Percentiles rank a stretch among this genome's conserved stretches.
Evolutionary conservation across 73 alveolate genomes (phyloP).

Genomic region (Paramecium primaurelia): DNA sequence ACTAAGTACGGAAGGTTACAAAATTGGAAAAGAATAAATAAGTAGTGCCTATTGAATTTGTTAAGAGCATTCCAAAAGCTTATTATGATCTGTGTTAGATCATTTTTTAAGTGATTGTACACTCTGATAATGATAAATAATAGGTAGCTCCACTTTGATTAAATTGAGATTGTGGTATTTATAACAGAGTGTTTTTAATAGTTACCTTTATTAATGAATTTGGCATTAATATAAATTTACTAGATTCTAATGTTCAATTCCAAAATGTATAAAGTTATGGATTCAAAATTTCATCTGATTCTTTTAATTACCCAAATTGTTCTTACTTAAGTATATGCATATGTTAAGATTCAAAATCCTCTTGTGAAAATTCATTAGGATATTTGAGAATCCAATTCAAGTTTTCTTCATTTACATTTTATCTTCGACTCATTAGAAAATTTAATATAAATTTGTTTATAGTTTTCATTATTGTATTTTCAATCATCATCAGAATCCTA

Average conservation of each 20-base stretch:
- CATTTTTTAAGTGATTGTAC: slow-evolving; percentile 44
- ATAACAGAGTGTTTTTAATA: not conserved
- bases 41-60: slow-evolving; percentile 24
- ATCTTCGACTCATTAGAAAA: not conserved
- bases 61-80: not conserved
- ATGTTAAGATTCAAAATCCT: not conserved
- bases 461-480: not conserved
- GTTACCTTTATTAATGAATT: not conserved
- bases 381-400: not conserved
- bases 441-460: not conserved
- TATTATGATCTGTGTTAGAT: not conserved
- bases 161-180: not conserved
- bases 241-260: not conserved
- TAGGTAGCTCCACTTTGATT: not conserved
- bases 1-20: not conserved
- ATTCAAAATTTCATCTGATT: slow-evolving; percentile 21
- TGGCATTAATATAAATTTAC: slow-evolving; percentile 32
- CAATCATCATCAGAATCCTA: not conserved
- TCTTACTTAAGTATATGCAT: not conserved
- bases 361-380: not conserved
- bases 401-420: not conserved
- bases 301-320: slow-evolving; percentile 12
- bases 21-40: not conserved
- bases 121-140: slow-evolving; percentile 21
- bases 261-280: not conserved